phyloP scores from a whole-genome alignment of 1,284 basidiomycete species.

The Melampsora americana region DNA sequence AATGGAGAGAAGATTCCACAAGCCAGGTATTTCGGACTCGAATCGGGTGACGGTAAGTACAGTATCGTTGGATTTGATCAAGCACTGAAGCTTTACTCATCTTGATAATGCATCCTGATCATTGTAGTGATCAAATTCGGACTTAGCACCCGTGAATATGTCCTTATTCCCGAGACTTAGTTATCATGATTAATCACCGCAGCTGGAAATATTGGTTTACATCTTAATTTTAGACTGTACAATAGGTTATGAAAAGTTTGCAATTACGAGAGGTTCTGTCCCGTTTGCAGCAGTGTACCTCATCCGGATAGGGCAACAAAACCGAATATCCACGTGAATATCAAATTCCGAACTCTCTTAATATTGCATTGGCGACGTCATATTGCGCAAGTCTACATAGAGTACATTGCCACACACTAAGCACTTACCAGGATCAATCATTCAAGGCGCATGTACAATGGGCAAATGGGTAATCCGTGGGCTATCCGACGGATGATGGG shows the following conservation, averaged over 20 bases:
- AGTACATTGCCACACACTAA: too few species aligned
- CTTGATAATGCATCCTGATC: background rate
- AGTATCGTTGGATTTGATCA: background rate
- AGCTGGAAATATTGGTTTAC: background rate
- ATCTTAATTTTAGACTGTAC: too few species aligned
- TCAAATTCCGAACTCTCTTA: too few species aligned
- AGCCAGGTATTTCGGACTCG: constrained; percentile 85
- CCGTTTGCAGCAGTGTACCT: background rate
- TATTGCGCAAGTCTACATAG: too few species aligned
- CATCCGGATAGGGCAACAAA: too few species aligned
- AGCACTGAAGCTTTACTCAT: background rate
- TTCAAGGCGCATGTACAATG: too few species aligned
- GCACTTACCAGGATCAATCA: too few species aligned
- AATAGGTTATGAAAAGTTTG: too few species aligned
- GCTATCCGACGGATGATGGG: too few species aligned
- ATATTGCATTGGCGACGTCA: too few species aligned
- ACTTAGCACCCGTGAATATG: constrained; percentile 39
- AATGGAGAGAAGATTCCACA: constrained; percentile 80
- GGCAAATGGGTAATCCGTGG: too few species aligned
- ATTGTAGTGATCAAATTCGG: constrained; percentile 44
- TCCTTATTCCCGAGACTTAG: constrained; percentile 35
- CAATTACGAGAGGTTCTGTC: background rate
- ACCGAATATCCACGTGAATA: too few species aligned
- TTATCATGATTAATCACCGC: background rate
- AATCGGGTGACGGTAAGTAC: constrained; percentile 73